phyloP scores from a whole-genome alignment of 352 stramenopile species.

The Globisporangium splendens region DNA sequence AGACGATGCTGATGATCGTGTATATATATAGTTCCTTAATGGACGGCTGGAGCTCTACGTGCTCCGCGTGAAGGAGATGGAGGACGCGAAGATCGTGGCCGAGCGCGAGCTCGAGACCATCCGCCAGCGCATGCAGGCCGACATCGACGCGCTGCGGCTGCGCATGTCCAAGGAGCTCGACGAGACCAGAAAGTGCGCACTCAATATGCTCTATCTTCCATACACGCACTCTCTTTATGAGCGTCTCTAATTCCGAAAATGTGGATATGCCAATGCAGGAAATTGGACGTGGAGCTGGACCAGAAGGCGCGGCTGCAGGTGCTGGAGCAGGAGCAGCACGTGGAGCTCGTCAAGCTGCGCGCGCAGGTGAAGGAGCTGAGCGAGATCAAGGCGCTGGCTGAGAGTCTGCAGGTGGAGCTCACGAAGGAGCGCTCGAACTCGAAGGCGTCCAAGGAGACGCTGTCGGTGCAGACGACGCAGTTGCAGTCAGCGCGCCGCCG shows the following conservation, averaged over 20 bases:
- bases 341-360: constrained; percentile 71
- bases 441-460: constrained; percentile 70
- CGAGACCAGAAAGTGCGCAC: constrained; percentile 60
- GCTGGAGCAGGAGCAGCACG: constrained; percentile 77
- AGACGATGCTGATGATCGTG: constrained; percentile 4
- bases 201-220: background rate
- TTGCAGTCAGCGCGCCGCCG: constrained; percentile 55
- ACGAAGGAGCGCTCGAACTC: constrained; percentile 57
- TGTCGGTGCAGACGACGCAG: constrained; percentile 66
- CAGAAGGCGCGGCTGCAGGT: constrained; percentile 68
- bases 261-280: too few species aligned
- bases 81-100: constrained; percentile 65
- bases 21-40: constrained; percentile 54
- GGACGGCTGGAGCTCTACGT: constrained; percentile 82
- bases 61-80: constrained; percentile 78
- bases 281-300: constrained; percentile 72
- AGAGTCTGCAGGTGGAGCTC: constrained; percentile 49
- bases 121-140: constrained; percentile 72
- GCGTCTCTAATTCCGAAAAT: too few species aligned
- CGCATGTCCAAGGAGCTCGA: constrained; percentile 70
- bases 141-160: constrained; percentile 57
- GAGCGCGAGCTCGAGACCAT: constrained; percentile 82
- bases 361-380: constrained; percentile 65
- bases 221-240: background rate
- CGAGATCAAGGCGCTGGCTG: constrained; percentile 50